Conservation (phyloP, 202 grass and related monocot genomes). For the Dendrocalamus latiflorus region DNA sequence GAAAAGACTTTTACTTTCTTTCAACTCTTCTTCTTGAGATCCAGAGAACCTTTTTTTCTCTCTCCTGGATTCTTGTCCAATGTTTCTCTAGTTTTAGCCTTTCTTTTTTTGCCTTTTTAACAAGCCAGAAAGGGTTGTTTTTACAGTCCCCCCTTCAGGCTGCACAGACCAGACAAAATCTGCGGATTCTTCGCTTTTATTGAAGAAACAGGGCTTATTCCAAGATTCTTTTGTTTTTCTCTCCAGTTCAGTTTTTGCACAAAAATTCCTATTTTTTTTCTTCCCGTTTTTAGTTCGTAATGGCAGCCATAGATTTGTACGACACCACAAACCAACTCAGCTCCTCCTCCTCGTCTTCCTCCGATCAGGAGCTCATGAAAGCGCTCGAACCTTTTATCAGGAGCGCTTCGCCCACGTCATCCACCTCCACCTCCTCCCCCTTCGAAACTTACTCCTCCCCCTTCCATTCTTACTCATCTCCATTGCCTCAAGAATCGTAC, state of each 20-base stretch:
- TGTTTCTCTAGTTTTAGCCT: slow-evolving; percentile 8
- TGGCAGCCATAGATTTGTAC: slow-evolving; percentile 91
- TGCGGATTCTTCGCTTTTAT: slow-evolving; percentile 76
- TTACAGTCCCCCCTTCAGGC: slow-evolving; percentile 41
- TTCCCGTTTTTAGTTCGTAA: background rate
- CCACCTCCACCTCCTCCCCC: slow-evolving; percentile 6
- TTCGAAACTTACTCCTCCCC: background rate
- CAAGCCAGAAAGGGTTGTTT: slow-evolving; percentile 53
- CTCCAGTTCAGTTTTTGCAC: slow-evolving; percentile 13
- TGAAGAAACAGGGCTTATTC: slow-evolving; percentile 44
- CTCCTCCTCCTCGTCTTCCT: slow-evolving; percentile 63
- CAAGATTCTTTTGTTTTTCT: slow-evolving; percentile 8
- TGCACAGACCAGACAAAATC: slow-evolving; percentile 17
- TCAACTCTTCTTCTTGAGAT: slow-evolving; percentile 40
- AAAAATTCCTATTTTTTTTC: background rate
- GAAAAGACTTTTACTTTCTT: slow-evolving; percentile 3
- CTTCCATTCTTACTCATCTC: slow-evolving; percentile 11
- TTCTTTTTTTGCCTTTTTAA: background rate
- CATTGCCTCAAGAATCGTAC: slow-evolving; percentile 36
- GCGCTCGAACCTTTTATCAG: slow-evolving; percentile 98
- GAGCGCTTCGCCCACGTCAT: slow-evolving; percentile 59
- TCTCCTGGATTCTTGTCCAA: slow-evolving; percentile 43
- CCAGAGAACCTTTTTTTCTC: slow-evolving; percentile 63
- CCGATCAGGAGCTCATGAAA: slow-evolving; percentile 90
- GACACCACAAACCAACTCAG: slow-evolving; percentile 37